phyloP scores from a whole-genome alignment of 306 rosid genomes.

The Inga laurina region DNA sequence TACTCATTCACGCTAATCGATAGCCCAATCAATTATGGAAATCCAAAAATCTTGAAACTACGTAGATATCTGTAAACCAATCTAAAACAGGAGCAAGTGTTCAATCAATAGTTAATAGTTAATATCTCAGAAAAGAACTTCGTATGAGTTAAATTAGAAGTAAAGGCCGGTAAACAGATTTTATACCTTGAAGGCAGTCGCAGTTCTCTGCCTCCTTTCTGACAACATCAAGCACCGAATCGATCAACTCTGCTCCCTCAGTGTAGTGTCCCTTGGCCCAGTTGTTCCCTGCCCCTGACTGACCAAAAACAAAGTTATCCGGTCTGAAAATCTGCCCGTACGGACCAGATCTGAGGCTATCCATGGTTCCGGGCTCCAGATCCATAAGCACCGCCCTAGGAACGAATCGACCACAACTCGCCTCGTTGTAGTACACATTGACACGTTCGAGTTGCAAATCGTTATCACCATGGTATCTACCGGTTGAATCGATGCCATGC shows the following conservation, averaged over 20 bases:
- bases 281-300: conserved; percentile 72
- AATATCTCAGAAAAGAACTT: neutral
- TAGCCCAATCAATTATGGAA: neutral
- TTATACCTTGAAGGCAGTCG: conserved; percentile 65
- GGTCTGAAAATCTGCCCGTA: conserved; percentile 74
- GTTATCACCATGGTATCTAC: conserved; percentile 58
- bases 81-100: neutral
- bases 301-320: conserved; percentile 67
- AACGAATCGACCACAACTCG: conserved; percentile 63
- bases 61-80: neutral
- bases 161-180: neutral
- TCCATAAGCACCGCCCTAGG: conserved; percentile 72
- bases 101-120: neutral
- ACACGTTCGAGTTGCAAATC: conserved; percentile 71
- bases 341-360: conserved; percentile 67
- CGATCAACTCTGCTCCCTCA: conserved; percentile 73
- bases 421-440: conserved; percentile 73
- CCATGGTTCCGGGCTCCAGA: conserved; percentile 76
- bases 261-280: conserved; percentile 80
- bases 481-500: conserved; percentile 68
- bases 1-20: neutral
- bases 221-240: conserved; percentile 71
- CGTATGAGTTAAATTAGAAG: no score
- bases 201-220: conserved; percentile 76
- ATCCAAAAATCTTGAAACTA: neutral